phyloP scores from a whole-genome alignment of 805 yeast genomes.

The Pachysolen tannophilus region DNA sequence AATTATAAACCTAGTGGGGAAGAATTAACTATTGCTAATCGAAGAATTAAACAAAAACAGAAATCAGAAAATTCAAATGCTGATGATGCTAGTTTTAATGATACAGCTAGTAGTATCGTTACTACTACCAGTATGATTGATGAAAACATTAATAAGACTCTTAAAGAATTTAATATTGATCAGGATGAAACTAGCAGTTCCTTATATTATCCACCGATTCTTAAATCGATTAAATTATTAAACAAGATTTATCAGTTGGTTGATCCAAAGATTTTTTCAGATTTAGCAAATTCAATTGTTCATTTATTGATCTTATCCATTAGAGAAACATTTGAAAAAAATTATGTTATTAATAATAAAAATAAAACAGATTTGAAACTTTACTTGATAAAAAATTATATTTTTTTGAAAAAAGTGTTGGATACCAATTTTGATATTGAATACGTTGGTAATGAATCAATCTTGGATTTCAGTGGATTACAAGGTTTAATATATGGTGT shows the following conservation, averaged over 20 bases:
- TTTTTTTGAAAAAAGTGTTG: constrained; percentile 63
- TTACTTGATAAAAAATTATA: constrained; percentile 63
- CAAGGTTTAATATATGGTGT: constrained; percentile 39
- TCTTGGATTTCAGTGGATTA: constrained; percentile 77
- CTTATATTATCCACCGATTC: constrained; percentile 63
- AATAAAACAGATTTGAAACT: constrained; percentile 45
- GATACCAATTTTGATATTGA: constrained; percentile 71
- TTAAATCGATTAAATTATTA: constrained; percentile 58
- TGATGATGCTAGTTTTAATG: constrained; percentile 1
- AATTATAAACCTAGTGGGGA: constrained; percentile 59
- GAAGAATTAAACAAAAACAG: constrained; percentile 17
- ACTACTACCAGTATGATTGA: constrained; percentile 11
- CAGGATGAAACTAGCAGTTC: constrained; percentile 17
- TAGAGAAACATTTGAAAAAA: constrained; percentile 38
- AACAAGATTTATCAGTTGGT: constrained; percentile 76
- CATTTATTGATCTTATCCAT: constrained; percentile 67
- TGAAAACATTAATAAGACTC: constrained; percentile 9
- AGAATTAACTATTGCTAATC: constrained; percentile 55
- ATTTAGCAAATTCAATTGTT: constrained; percentile 78
- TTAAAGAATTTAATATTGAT: constrained; percentile 12
- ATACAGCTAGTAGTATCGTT: constrained; percentile 2
- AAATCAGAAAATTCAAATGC: constrained; percentile 3
- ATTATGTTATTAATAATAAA: constrained; percentile 34
- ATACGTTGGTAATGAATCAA: constrained; percentile 60
- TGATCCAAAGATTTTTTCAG: constrained; percentile 75